Evolutionary conservation across 73 alveolate genomes (phyloP).

Genomic region (Urostyla sp.): DNA sequence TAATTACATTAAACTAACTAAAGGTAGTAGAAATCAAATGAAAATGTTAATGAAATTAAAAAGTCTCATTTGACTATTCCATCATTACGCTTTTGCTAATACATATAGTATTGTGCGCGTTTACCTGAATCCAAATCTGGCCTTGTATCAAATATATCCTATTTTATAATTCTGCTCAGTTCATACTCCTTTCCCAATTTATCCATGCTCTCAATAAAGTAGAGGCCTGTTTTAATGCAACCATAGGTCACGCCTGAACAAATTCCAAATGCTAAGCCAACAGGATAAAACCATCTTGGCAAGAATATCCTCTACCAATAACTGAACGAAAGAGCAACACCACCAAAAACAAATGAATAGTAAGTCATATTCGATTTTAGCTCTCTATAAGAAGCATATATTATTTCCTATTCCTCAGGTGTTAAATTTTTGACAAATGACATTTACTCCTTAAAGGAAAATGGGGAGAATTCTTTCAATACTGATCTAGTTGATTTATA

Average conservation of each 20-base stretch:
- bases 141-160: constrained; percentile 67
- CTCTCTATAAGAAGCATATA: neutral
- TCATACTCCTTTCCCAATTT: constrained; percentile 60
- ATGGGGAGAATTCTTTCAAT: constrained; percentile 59
- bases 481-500: constrained; percentile 54
- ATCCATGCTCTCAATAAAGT: constrained; percentile 52
- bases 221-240: constrained; percentile 55
- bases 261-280: constrained; percentile 16
- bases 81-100: constrained; percentile 46
- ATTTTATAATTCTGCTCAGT: constrained; percentile 46
- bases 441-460: neutral
- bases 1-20: neutral
- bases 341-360: constrained; percentile 5
- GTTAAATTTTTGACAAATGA: constrained; percentile 46
- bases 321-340: constrained; percentile 20
- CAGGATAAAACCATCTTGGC: constrained; percentile 47
- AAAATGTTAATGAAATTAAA: too few relatives aligned
- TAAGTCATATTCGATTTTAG: constrained; percentile 13
- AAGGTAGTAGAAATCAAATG: neutral
- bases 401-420: constrained; percentile 61
- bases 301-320: constrained; percentile 59
- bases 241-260: constrained; percentile 49
- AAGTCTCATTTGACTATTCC: too few relatives aligned
- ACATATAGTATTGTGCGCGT: constrained; percentile 61
- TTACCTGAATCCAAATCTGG: constrained; percentile 63